Base-by-base conservation (phyloP, 305 asterid species). In the Striga hermonthica region DNA sequence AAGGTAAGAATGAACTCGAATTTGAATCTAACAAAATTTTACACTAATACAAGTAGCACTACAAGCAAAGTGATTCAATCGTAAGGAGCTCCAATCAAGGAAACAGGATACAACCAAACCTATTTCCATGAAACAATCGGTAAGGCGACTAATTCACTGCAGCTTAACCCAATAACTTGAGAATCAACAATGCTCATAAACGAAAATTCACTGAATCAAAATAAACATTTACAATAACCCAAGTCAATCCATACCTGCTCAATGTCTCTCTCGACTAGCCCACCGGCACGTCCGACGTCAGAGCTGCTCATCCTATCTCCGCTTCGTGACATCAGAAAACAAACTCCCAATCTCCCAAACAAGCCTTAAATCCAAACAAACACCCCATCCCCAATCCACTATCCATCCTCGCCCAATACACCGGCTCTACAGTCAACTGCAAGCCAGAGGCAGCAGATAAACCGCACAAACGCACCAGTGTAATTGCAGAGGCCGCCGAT, bases 261-360 rank as follows among this genome's bases (percentile, higher is more conserved):
- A 58, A 79, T 79, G 77, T 82, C 87, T 70, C 84, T 79, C 81
- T 82, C 87, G 57, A 75, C 74, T 16, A 82, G 71, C 36, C 81
- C 84, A 72, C 82, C 84, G 64, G 73, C 78, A 77, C 84, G 76
- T 60, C 72, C 68, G 62, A 66, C 75, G 64, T 82, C 87, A 67
- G 83, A 70, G 79, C 74, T 79, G 64, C 78, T 75, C 87, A 82
- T 79, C 76, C 84, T 79, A 79, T 76, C 84, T 65, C 72, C 80
- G 72, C 57, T 75, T 74, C 74, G 69, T 48, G 80, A 79, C 81
- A 76, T 81, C 78, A 74, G 57, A 62, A 50, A 55, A 40, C 74
- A 60, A 76, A 64, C 67, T 70, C 44, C 55, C 72, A 41, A 74
- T 62, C 66, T 55, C 74, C 78, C 78, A 64, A 74, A 69, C 75